Percentiles rank a stretch among this genome's conserved stretches.
These are phyloP conservation scores for Picea glauca DNA, from an alignment of 75 land plant genomes.

Conservation along the genomic window DNA sequence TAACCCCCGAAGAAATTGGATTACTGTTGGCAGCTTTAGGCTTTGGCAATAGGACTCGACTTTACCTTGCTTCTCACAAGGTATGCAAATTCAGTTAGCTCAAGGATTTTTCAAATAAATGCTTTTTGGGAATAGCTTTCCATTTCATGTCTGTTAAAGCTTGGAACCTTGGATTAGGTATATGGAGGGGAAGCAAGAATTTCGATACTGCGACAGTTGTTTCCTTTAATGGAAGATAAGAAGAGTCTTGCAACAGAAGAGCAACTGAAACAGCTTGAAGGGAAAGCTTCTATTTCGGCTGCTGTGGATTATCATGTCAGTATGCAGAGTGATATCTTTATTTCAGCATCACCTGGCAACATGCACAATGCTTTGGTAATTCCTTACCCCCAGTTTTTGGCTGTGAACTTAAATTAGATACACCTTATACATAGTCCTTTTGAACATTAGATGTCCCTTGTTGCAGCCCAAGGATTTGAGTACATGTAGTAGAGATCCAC, in stretches of 20 bases:
- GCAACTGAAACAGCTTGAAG: slow-evolving; percentile 54
- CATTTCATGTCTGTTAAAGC: not conserved
- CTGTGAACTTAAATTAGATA: no score
- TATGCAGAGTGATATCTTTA: slow-evolving; percentile 80
- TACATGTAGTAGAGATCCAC: no score
- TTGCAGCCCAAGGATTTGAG: no score
- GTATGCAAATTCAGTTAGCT: slow-evolving; percentile 20
- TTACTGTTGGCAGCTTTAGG: slow-evolving; percentile 85
- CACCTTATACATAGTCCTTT: no score
- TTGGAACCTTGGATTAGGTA: slow-evolving; percentile 40
- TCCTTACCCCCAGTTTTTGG: no score
- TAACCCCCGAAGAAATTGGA: slow-evolving; percentile 95
- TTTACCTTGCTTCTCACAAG: slow-evolving; percentile 94
- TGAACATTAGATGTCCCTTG: no score
- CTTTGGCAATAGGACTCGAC: slow-evolving; percentile 66
- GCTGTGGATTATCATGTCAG: slow-evolving; percentile 88
- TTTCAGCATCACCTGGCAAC: slow-evolving; percentile 96
- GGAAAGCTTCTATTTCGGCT: slow-evolving; percentile 81
- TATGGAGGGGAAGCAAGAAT: slow-evolving; percentile 94
- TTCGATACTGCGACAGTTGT: slow-evolving; percentile 53
- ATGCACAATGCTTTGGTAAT: slow-evolving; percentile 97
- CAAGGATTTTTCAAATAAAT: not conserved
- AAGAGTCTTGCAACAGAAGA: slow-evolving; percentile 57
- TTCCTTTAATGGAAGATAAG: slow-evolving; percentile 81
- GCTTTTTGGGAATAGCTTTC: not conserved